Evolutionary conservation across 148 eudicot genomes (phyloP).

Genomic region (Chenopodium berlandieri): DNA sequence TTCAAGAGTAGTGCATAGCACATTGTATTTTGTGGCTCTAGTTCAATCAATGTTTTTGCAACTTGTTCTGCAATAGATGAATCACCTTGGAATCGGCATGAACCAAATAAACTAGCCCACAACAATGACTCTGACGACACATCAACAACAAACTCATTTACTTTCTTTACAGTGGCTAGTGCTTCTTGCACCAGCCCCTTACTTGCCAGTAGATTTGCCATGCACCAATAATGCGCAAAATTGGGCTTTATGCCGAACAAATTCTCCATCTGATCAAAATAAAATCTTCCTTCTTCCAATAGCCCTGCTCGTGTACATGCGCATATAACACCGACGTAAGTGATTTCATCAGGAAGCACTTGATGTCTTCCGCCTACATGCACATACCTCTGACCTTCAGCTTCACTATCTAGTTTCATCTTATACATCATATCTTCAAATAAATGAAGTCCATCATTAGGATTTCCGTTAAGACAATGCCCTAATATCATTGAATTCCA

Average conservation of each 20-base stretch:
- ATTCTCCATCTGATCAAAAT: constrained; percentile 55
- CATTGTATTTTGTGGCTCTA: constrained; percentile 53
- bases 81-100: constrained; percentile 53
- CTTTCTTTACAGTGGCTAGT: constrained; percentile 41
- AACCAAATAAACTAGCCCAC: constrained; percentile 57
- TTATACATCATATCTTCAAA: constrained; percentile 43
- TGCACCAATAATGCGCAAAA: constrained; percentile 80
- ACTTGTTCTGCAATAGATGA: constrained; percentile 51
- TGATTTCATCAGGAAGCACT: constrained; percentile 57
- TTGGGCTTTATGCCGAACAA: constrained; percentile 52
- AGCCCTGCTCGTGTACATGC: constrained; percentile 64
- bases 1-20: constrained; percentile 58
- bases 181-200: constrained; percentile 64
- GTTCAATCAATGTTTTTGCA: constrained; percentile 49
- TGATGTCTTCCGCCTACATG: constrained; percentile 11
- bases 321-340: constrained; percentile 65
- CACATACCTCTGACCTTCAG: neutral
- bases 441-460: constrained; percentile 59
- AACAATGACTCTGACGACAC: constrained; percentile 40
- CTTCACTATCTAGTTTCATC: constrained; percentile 18
- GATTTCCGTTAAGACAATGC: constrained; percentile 65
- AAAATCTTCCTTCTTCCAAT: constrained; percentile 51
- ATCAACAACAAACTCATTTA: constrained; percentile 30
- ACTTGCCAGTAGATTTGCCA: constrained; percentile 69
- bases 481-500: constrained; percentile 89